These are phyloP conservation scores for Sarocladium oryzae DNA, from an alignment of 2,329 filamentous ascomycete genomes.

Conservation along the genomic window DNA sequence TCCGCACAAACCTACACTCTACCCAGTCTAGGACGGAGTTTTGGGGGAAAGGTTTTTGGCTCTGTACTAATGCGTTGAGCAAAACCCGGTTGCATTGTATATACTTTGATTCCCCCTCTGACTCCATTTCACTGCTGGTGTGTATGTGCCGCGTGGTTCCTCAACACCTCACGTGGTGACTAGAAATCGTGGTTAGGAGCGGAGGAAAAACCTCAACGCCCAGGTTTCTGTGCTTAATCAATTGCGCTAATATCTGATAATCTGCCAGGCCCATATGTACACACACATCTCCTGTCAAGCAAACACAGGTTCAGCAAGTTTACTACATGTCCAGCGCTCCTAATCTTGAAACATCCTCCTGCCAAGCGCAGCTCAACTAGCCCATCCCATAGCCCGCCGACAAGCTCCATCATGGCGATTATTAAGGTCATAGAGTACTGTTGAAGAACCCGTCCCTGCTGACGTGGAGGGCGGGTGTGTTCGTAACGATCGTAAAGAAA, in stretches of 20 bases:
- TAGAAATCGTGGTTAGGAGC: too few species aligned
- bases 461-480: neutral
- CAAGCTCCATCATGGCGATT: neutral
- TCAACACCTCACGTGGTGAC: too few species aligned
- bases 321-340: neutral
- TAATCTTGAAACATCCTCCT: neutral
- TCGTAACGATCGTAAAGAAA: constrained; percentile 6
- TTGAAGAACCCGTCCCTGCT: neutral
- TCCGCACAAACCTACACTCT: too few species aligned
- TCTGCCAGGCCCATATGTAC: neutral
- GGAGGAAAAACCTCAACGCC: too few species aligned
- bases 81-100: constrained; percentile 1
- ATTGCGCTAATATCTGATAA: constrained; percentile 1
- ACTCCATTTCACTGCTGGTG: neutral
- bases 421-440: neutral
- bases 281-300: neutral
- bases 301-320: neutral
- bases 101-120: constrained; percentile 4
- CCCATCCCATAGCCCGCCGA: neutral
- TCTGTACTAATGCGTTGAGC: constrained; percentile 5
- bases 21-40: neutral
- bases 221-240: too few species aligned
- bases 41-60: neutral
- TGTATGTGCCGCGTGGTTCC: neutral
- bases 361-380: neutral